Evolutionary conservation across 108 stramenopile genomes (phyloP).

Genomic region (Schizochytrium sp.): DNA sequence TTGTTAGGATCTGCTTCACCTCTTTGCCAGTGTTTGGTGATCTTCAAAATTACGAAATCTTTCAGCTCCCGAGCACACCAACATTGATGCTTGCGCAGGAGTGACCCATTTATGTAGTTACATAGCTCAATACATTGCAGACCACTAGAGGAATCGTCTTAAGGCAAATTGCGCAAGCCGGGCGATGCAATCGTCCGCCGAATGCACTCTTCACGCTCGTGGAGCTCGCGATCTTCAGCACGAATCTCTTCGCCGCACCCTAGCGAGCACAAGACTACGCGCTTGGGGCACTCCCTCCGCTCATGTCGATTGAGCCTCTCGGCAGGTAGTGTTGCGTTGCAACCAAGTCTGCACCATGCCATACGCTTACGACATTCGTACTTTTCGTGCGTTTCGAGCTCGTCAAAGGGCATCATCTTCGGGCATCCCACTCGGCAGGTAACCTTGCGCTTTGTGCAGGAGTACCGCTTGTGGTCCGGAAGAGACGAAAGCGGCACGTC

Average conservation of each 20-base stretch:
- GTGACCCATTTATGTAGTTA: not conserved
- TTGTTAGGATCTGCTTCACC: no score
- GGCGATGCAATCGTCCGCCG: not conserved
- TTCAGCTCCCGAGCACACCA: no score
- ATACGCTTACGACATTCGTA: not conserved
- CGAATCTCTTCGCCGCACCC: not conserved
- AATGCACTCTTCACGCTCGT: not conserved
- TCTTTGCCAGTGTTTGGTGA: no score
- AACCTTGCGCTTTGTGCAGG: not conserved
- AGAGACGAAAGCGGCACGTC: not conserved
- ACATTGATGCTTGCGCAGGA: no score
- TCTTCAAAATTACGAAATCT: no score
- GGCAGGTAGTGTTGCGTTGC: not conserved
- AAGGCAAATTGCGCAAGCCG: not conserved
- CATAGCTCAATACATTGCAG: not conserved
- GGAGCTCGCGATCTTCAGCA: not conserved
- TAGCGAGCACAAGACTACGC: not conserved
- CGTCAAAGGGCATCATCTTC: not conserved
- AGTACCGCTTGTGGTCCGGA: not conserved
- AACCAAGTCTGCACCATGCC: not conserved
- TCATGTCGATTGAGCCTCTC: not conserved
- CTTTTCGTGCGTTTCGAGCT: not conserved
- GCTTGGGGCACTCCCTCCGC: not conserved
- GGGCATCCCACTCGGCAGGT: not conserved
- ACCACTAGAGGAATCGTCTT: not conserved